Evolutionary conservation across 805 yeast species (phyloP).

Genomic region (Saccharomycopsis fodiens): DNA sequence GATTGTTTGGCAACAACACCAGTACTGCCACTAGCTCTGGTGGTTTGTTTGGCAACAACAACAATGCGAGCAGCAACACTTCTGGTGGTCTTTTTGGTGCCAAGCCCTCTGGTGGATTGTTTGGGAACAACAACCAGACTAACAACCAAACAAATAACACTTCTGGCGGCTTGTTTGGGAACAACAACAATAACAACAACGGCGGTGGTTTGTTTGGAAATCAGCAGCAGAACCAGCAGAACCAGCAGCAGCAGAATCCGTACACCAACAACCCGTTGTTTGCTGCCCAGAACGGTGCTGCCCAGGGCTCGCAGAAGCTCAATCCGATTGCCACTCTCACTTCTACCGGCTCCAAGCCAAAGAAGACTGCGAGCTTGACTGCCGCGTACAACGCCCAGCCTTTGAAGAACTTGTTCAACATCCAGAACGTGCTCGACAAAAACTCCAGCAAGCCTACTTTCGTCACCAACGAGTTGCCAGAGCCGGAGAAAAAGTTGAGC

Average conservation of each 20-base stretch:
- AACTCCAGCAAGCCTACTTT: constrained; percentile 5
- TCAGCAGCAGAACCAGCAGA: constrained; percentile 16
- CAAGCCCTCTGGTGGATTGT: constrained; percentile 26
- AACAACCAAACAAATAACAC: constrained; percentile 23
- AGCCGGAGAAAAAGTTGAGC: constrained; percentile 17
- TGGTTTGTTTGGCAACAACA: constrained; percentile 23
- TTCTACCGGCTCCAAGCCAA: constrained; percentile 4
- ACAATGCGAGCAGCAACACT: constrained; percentile 20
- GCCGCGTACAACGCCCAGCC: constrained; percentile 15
- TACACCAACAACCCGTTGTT: constrained; percentile 24
- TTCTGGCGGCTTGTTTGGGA: constrained; percentile 35
- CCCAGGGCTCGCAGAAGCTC: constrained; percentile 17
- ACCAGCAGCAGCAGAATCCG: constrained; percentile 23
- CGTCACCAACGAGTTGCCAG: constrained; percentile 26
- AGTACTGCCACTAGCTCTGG: constrained; percentile 16
- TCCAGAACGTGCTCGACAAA: constrained; percentile 6
- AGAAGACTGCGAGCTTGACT: constrained; percentile 14
- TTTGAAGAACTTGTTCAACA: constrained; percentile 10
- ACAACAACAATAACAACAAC: constrained; percentile 25
- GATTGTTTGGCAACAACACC: constrained; percentile 25
- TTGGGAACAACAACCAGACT: constrained; percentile 24
- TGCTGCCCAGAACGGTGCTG: constrained; percentile 25
- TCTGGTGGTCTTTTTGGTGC: constrained; percentile 26
- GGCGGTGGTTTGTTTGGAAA: constrained; percentile 27
- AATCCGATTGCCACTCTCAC: constrained; percentile 17